Evolutionary conservation across 371 early-diverging fungal species (phyloP).

Genomic region (Mortierella sp.): DNA sequence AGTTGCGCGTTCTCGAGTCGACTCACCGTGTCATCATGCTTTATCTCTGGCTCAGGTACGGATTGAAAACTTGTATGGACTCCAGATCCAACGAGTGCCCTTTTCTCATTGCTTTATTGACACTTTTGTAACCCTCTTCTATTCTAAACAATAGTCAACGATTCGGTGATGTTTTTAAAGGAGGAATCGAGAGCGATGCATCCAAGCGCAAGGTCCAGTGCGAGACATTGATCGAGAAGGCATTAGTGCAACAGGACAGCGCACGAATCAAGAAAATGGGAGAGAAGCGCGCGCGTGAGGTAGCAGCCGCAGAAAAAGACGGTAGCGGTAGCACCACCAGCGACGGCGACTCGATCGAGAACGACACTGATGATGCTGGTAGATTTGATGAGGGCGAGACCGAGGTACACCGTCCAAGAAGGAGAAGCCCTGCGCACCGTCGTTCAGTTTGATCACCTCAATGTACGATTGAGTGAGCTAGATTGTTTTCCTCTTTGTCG

Average conservation of each 20-base stretch:
- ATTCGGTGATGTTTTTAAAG: conserved; percentile 63
- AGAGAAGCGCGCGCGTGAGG: neutral
- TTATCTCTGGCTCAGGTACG: conserved; percentile 90
- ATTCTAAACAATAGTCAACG: conserved; percentile 55
- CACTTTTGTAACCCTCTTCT: neutral
- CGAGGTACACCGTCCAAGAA: neutral
- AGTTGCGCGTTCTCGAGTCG: conserved; percentile 73
- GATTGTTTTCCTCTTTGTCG: neutral
- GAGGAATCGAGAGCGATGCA: conserved; percentile 37
- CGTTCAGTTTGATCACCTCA: neutral
- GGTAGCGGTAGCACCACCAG: neutral
- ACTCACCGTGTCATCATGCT: conserved; percentile 83
- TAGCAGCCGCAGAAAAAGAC: neutral
- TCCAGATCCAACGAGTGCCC: neutral
- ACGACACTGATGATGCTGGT: neutral
- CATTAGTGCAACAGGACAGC: conserved; percentile 36
- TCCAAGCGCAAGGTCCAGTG: conserved; percentile 58
- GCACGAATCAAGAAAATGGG: conserved; percentile 5
- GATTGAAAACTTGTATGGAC: neutral
- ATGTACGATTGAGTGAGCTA: neutral
- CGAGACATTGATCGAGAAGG: conserved; percentile 66
- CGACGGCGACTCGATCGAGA: neutral
- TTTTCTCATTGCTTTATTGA: neutral
- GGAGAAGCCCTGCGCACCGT: neutral
- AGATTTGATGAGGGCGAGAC: neutral